Evolutionary conservation across 169 alveolate species (phyloP), one percentile per base, ranked within the genome.

Genomic region (Babesia divergens): DNA sequence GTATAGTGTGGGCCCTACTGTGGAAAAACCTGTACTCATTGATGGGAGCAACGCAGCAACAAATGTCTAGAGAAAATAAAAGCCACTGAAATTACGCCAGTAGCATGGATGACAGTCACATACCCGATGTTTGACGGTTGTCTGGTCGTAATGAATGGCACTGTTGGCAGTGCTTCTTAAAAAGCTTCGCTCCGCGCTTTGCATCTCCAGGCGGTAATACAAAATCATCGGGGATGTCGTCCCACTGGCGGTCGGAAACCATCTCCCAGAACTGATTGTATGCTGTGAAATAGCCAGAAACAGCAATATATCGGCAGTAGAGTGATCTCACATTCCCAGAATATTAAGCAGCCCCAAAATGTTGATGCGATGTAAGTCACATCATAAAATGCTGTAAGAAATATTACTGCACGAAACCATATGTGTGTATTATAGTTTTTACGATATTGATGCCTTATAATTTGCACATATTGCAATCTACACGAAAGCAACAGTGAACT

Each of bases 141-240:
- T 90, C 94, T 20, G 94, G 94, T 9, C 91, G 85, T 76, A 90
- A 65, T 18, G 93, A 87, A 71, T 90, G 94, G 53, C 94, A 90
- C 58, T 90, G 94, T n/a, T 84, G 86, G 79, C 94, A 90, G 66
- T 90, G 93, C 49, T 90, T 90, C 68, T 90, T 90, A 74, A 90
- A 90, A 0, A 87, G 71, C 44, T 87, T 90, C 24, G 89, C 91
- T n/a, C 94, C 94, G 32, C 90, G 66, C 18, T 71, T 75, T 26
- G 85, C 90, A 46, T 83, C 82, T 16, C 94, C 94, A 22, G 67
- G 46, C 49, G 94, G 92, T 38, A 84, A 83, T 44, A 89, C 93
- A 56, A 89, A 89, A 54, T 80, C 77, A 37, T 89, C 93, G 8
- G 84, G 85, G 54, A 83, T 40, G 47, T 60, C 83, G 69, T 83